Evolutionary conservation across 768 basidiomycete genomes (phyloP), one percentile per base, ranked within the genome.

Genomic region (Pleurotus salmoneostramineus): DNA sequence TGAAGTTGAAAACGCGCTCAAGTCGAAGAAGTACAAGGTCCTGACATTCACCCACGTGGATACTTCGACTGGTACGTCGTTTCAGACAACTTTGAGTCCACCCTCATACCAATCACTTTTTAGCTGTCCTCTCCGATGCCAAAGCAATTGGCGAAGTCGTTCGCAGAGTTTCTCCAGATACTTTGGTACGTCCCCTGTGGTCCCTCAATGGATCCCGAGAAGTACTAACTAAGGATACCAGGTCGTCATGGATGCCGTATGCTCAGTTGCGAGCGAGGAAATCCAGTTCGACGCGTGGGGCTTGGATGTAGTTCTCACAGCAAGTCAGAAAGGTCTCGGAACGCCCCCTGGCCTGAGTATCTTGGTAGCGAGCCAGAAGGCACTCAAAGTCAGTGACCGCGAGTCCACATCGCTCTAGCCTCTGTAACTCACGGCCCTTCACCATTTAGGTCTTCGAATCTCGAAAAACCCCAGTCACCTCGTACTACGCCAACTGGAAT

Each of bases 31-130:
- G 64, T 97, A 92, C 81, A 96, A 95, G 71, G 64, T 95, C 55
- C 72, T 98, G 62, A 93, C 94, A 4, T 84, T 99, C 66, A 98
- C 97, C 1, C 97, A 99, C 66, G 96, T 97, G 56, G 94, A 97
- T 70, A 95, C 93, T 6, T 94, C 89, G 4, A 93, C 91, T 46
- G 86, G 87, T 80, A 51, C 47, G 72, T 68, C n/a, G 37, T 45
- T 50, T 31, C 5, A 49, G 14, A 43, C 27, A 36, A 11, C n/a
- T 45, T 17, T 11, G 6, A 6, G 17, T 11, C 36, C 31, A 32
- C 14, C 43, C 42, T 49, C 44, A 32, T 27, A 17, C 15, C 14
- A 43, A 14, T 14, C 7, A 31, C 56, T 51, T 61, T 61, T 14
- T 64, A 79, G 94, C 86, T 47, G 97, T 98, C 11, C 80, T 98